These are phyloP conservation scores for Suillus plorans DNA, from an alignment of 768 basidiomycete species.

Conservation along the genomic window DNA sequence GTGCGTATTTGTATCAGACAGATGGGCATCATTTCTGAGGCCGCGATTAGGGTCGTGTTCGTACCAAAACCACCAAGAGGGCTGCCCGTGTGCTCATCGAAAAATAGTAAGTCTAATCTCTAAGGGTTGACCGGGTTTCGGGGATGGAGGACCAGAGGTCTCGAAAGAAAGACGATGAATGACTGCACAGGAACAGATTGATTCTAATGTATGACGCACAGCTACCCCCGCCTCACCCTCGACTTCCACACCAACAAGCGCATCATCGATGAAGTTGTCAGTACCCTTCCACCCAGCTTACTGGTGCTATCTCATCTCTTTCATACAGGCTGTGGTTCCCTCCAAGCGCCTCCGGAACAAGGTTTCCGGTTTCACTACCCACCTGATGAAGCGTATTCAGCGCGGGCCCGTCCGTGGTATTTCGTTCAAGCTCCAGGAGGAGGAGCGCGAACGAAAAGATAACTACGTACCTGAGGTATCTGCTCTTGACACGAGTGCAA, in stretches of 20 bases:
- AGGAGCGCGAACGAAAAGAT: slow-evolving; percentile 99
- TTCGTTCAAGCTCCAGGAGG: slow-evolving; percentile 99
- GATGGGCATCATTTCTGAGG: slow-evolving; percentile 10
- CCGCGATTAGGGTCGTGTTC: slow-evolving; percentile 84
- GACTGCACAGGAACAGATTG: neutral
- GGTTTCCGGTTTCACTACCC: slow-evolving; percentile 99
- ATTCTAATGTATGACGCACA: slow-evolving; percentile 27
- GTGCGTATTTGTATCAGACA: slow-evolving; percentile 30
- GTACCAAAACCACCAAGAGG: slow-evolving; percentile 99
- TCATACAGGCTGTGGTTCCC: slow-evolving; percentile 78
- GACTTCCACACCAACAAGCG: slow-evolving; percentile 99
- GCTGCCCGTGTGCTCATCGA: slow-evolving; percentile 98
- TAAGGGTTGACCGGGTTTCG: neutral
- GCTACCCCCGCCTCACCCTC: slow-evolving; percentile 98
- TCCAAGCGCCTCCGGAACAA: slow-evolving; percentile 99
- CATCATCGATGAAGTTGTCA: slow-evolving; percentile 95
- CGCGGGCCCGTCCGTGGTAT: slow-evolving; percentile 98
- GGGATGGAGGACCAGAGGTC: neutral
- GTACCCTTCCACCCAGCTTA: slow-evolving; percentile 27
- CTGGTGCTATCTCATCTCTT: slow-evolving; percentile 1
- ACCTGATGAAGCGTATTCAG: slow-evolving; percentile 99
- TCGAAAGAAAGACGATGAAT: neutral
- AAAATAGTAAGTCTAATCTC: slow-evolving; percentile 77
- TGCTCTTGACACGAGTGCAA: slow-evolving; percentile 78
- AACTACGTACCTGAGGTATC: slow-evolving; percentile 99